Evolutionary conservation across 257 asterid genomes (phyloP).

Genomic region (Buddleja alternifolia): DNA sequence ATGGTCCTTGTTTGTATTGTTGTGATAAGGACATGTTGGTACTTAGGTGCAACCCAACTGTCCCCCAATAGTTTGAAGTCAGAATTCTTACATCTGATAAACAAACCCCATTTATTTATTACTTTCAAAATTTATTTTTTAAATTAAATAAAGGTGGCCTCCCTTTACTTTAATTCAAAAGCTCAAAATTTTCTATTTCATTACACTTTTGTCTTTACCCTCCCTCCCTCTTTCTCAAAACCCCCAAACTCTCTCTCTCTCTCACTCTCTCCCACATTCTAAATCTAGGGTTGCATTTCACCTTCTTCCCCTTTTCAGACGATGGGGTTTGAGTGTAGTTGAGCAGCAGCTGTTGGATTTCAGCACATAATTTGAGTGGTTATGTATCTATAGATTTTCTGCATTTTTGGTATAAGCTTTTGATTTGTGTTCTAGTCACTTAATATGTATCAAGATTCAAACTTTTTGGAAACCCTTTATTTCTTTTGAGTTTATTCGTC

Average conservation of each 20-base stretch:
- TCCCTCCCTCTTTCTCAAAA: slow-evolving; percentile 27
- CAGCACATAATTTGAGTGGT: slow-evolving; percentile 33
- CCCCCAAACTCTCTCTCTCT: background rate
- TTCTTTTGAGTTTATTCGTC: background rate
- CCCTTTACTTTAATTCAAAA: slow-evolving; percentile 56
- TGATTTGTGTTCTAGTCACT: slow-evolving; percentile 23
- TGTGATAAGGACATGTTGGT: slow-evolving; percentile 51
- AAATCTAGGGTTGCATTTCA: slow-evolving; percentile 78
- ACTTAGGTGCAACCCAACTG: slow-evolving; percentile 57
- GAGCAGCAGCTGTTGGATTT: slow-evolving; percentile 27
- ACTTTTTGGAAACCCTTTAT: slow-evolving; percentile 21
- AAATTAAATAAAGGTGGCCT: slow-evolving; percentile 29
- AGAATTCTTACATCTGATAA: slow-evolving; percentile 24
- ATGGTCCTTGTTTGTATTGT: slow-evolving; percentile 22
- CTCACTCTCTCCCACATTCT: slow-evolving; percentile 41
- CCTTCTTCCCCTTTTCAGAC: slow-evolving; percentile 26
- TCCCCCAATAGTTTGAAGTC: slow-evolving; percentile 40
- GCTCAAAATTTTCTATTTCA: slow-evolving; percentile 55
- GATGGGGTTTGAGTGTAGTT: slow-evolving; percentile 24
- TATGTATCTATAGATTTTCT: slow-evolving; percentile 38
- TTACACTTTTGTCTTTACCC: slow-evolving; percentile 80
- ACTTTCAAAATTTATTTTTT: slow-evolving; percentile 3
- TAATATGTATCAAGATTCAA: slow-evolving; percentile 27
- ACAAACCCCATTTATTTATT: slow-evolving; percentile 33
- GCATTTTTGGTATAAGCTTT: slow-evolving; percentile 44